phyloP scores from a whole-genome alignment of 441 rosid species.

The Corymbia citriodora region DNA sequence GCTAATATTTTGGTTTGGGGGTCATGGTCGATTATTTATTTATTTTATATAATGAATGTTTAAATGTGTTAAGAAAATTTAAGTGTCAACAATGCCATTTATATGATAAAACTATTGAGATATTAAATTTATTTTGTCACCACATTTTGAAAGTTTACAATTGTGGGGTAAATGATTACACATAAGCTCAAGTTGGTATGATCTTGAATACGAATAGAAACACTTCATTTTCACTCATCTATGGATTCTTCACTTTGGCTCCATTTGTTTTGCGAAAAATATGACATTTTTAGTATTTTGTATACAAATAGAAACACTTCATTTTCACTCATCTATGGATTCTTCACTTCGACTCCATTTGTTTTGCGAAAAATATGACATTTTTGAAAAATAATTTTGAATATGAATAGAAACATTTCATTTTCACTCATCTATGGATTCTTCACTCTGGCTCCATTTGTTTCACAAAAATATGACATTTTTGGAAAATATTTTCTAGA shows the following conservation, averaged over 20 bases:
- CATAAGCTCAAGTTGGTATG: neutral
- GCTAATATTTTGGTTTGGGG: no score
- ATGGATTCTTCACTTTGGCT: neutral
- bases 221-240: neutral
- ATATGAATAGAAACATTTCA: neutral
- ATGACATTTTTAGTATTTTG: no score
- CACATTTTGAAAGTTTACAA: neutral
- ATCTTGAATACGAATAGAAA: neutral
- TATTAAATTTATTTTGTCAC: neutral
- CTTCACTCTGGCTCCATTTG: neutral
- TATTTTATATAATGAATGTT: no score
- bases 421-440: neutral
- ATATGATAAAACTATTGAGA: neutral
- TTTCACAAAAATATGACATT: no score
- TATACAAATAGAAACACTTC: neutral
- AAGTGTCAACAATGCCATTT: neutral
- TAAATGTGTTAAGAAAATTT: no score
- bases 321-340: neutral
- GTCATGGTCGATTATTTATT: no score
- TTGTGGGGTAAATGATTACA: neutral
- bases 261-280: accelerated
- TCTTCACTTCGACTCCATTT: neutral
- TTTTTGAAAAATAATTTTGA: neutral
- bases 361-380: no score
- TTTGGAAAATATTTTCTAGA: no score